phyloP scores from a whole-genome alignment of 257 asterid species.

The Solanum lycopersicoides region DNA sequence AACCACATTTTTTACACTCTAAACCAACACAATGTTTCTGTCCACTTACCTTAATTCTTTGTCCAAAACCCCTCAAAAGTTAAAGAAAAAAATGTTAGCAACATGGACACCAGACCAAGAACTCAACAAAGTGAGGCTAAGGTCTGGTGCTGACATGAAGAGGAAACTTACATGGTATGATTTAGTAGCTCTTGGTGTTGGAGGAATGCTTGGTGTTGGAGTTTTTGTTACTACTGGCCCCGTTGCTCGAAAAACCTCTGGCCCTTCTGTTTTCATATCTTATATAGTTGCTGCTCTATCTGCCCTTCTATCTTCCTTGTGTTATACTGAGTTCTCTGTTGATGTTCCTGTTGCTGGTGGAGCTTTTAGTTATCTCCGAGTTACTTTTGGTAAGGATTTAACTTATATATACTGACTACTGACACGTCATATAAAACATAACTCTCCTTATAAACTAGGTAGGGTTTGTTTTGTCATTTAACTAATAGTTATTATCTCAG shows the following conservation, averaged over 20 bases:
- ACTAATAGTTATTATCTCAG: neutral
- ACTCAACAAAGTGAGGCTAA: conserved; percentile 22
- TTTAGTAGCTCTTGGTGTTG: conserved; percentile 27
- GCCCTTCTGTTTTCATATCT: conserved; percentile 29
- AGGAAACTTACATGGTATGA: conserved; percentile 31
- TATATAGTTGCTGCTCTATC: conserved; percentile 27
- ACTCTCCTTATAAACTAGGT: neutral
- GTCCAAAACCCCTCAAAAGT: conserved; percentile 20
- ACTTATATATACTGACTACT: neutral
- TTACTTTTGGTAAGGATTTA: conserved; percentile 21
- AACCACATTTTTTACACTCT: neutral
- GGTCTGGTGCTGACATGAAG: conserved; percentile 42
- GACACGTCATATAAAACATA: neutral
- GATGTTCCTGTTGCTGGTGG: conserved; percentile 34
- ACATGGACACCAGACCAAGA: conserved; percentile 36
- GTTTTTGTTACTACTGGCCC: conserved; percentile 34
- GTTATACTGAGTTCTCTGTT: conserved; percentile 30
- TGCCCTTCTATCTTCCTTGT: conserved; percentile 29
- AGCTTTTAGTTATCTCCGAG: conserved; percentile 32
- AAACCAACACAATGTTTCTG: neutral
- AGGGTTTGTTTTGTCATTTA: neutral
- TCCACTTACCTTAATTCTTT: conserved; percentile 20
- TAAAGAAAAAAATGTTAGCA: conserved; percentile 12
- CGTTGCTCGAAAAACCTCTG: conserved; percentile 17
- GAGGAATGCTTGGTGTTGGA: conserved; percentile 44